Conservation (phyloP, 2,329 filamentous ascomycete species). For the Coniochaeta hoffmannii region DNA sequence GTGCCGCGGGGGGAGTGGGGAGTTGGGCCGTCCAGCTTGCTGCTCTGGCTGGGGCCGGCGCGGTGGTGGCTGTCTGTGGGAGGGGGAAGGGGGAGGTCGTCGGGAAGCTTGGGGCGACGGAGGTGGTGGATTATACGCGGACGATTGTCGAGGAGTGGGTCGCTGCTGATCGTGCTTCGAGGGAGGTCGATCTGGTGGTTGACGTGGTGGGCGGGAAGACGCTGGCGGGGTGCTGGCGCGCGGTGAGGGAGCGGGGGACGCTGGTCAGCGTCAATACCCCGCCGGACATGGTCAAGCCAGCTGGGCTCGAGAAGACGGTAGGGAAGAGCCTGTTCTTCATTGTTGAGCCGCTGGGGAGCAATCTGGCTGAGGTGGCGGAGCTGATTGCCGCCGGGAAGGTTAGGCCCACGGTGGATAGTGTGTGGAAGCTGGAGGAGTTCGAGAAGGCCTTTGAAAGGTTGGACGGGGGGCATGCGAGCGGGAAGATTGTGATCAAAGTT, state of each 20-base stretch:
- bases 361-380: conserved; percentile 24
- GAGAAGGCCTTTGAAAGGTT: conserved; percentile 28
- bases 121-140: conserved; percentile 28
- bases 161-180: conserved; percentile 13
- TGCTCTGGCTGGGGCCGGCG: conserved; percentile 22
- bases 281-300: conserved; percentile 22
- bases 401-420: conserved; percentile 28
- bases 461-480: conserved; percentile 24
- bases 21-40: conserved; percentile 32
- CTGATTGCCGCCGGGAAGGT: conserved; percentile 25
- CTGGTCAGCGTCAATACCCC: conserved; percentile 24
- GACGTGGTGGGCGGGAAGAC: conserved; percentile 29
- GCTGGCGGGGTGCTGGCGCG: conserved; percentile 24
- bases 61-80: conserved; percentile 26
- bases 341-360: conserved; percentile 26
- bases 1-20: conserved; percentile 30
- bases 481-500: conserved; percentile 32
- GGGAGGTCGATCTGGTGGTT: conserved; percentile 25
- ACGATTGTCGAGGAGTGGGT: conserved; percentile 24
- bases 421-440: conserved; percentile 29
- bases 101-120: conserved; percentile 24
- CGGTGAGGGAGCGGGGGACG: conserved; percentile 24
- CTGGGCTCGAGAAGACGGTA: conserved; percentile 18
- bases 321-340: conserved; percentile 27
- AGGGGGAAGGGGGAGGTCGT: conserved; percentile 21